Evolutionary conservation across 108 stramenopile genomes (phyloP).

Genomic region (Pseudonitzschia delicatissima): DNA sequence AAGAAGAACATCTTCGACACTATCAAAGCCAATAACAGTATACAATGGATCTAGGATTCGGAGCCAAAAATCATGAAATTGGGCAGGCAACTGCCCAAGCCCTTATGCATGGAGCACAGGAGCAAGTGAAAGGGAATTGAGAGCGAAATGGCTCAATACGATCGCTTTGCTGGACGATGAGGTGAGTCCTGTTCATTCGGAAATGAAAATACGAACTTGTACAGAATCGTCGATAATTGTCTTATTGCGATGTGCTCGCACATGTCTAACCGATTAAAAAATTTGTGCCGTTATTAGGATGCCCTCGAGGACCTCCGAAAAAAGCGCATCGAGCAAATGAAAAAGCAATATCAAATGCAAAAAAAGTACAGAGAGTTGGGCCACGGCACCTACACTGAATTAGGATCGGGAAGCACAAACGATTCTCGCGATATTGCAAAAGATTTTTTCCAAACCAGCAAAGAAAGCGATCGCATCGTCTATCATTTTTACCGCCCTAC

Average conservation of each 20-base stretch:
- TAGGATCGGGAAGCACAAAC: conserved; percentile 60
- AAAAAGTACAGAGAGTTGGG: conserved; percentile 71
- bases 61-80: conserved; percentile 64
- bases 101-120: conserved; percentile 52
- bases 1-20: too few relatives aligned
- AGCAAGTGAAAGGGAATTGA: conserved; percentile 62
- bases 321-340: conserved; percentile 72
- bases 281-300: conserved; percentile 19
- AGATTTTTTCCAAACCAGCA: conserved; percentile 93
- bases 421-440: conserved; percentile 57
- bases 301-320: conserved; percentile 89
- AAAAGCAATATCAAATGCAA: conserved; percentile 58
- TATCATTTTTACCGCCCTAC: conserved; percentile 95
- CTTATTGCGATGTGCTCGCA: too few relatives aligned
- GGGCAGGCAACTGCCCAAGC: conserved; percentile 60
- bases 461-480: conserved; percentile 77
- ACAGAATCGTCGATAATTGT: too few relatives aligned
- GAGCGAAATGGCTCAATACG: conserved; percentile 69
- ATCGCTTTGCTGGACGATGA: conserved; percentile 83
- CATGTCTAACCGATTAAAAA: too few relatives aligned
- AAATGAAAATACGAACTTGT: too few relatives aligned
- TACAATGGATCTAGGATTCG: conserved; percentile 87
- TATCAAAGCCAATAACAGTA: too few relatives aligned
- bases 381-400: conserved; percentile 86
- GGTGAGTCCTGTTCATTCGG: background rate